Base-by-base conservation (phyloP, 495 filamentous ascomycete genomes). In the Trichoderma asperelloides region DNA sequence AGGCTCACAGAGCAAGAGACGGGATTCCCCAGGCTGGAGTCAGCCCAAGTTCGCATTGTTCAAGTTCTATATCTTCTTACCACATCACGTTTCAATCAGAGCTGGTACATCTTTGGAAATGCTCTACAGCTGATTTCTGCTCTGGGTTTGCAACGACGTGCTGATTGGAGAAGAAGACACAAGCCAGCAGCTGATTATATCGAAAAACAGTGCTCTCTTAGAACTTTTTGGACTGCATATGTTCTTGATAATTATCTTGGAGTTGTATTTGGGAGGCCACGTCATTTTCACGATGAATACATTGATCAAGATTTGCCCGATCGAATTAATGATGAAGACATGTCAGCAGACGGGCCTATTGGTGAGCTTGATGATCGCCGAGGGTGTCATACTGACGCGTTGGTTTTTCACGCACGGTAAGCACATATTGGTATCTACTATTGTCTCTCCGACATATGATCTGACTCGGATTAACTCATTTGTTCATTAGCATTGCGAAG, bases 31-130 rank as follows among this genome's bases (percentile, higher is more conserved):
- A 74, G 75, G 21, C 64, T 82, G 41, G 80, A 82, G 57, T 79
- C 80, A 0, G 78, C 80, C 28, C 80, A 82, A 68, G 77, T 75
- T 41, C 72, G 79, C 55, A 64, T 82, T 16, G 77, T 79, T 15
- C 79, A 80, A 68, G 81, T 79, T 51, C 72, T 82, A 28, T 82
- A 79, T 57, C 70, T 82, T 16, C 69, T 81, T 1, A 78, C 77
- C 27, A 79, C 80, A 3, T 82, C 80, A 2, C 73, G 80, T n/a
- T 78, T 79, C 63, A 82, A 82, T 62, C 79, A 82, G 65, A 80
- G 78, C 62, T 82, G 80, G 80, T 82, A 82, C 68, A 73, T 75
- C 11, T 82, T 80, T 71, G 80, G 80, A 13, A 81, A 78, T 1
- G 75, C 80, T 2, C 71, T 81, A 68, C 80, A 80, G 60, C 70